Conservation (phyloP, 2,329 filamentous ascomycete genomes). For the Neobulgaria alba region DNA sequence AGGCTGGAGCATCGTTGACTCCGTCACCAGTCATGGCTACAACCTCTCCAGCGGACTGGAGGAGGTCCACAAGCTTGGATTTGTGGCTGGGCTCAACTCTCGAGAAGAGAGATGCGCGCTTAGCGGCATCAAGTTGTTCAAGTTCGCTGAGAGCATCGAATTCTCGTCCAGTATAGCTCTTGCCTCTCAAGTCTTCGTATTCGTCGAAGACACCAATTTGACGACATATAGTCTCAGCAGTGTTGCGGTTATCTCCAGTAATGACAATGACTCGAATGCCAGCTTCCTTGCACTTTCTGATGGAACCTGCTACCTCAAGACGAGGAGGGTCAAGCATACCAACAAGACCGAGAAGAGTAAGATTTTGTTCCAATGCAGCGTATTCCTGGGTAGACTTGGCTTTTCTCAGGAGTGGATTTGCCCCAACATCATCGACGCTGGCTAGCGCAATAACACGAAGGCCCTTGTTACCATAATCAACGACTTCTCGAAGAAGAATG, state of each 20-base stretch:
- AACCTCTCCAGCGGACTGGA: constrained; percentile 86
- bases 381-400: constrained; percentile 84
- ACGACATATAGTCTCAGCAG: constrained; percentile 93
- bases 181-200: constrained; percentile 75
- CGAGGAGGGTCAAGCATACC: constrained; percentile 96
- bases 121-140: constrained; percentile 78
- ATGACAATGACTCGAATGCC: constrained; percentile 97
- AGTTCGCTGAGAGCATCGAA: constrained; percentile 76
- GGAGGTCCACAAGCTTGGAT: constrained; percentile 92
- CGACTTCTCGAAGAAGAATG: constrained; percentile 68
- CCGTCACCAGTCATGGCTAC: constrained; percentile 99
- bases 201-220: constrained; percentile 88
- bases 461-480: constrained; percentile 84
- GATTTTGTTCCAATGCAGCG: constrained; percentile 77
- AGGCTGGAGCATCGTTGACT: constrained; percentile 92
- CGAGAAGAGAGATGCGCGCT: constrained; percentile 84
- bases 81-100: constrained; percentile 94
- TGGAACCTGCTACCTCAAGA: constrained; percentile 79
- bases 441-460: constrained; percentile 93
- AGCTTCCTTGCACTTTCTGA: constrained; percentile 81
- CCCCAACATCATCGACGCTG: constrained; percentile 65
- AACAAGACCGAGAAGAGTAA: constrained; percentile 89
- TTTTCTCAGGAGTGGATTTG: constrained; percentile 58
- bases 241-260: constrained; percentile 96
- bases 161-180: constrained; percentile 91